Evolutionary conservation across 305 asterid species (phyloP), one percentile per base, ranked within the genome.

Genomic region (Fraxinus velutina): DNA sequence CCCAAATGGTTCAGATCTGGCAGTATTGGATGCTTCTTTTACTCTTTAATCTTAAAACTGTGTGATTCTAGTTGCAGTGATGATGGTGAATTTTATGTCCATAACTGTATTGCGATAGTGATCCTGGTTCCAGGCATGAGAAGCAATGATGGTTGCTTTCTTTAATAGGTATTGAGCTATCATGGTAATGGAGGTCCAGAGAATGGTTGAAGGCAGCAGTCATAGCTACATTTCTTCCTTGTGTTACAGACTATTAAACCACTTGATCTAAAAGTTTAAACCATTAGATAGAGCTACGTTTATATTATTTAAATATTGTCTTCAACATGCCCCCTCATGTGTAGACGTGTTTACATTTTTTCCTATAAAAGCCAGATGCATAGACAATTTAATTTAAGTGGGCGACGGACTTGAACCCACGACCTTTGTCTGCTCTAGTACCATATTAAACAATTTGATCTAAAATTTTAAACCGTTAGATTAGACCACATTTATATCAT

Each of bases 101-200:
- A n/a, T 17, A 34, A 77, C 47, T 82, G 50, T 64, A 27, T 27
- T 27, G 52, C 17, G 70, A 17, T 17, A 17, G 57, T 42, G 52
- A 81, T 44, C 30, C 60, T 39, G 77, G 72, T 81, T 32, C 80
- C 77, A 34, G 68, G 44, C 73, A 29, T 39, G 77, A 73, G 37
- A 60, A 64, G 80, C 77, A 73, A 75, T 21, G 39, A 17, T 8
- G 22, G 76, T 78, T 21, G 55, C 70, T 75, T 50, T 36, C 34
- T 21, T 73, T 19, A 60, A 50, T 15, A 21, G 78, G 60, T 42
- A 24, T 73, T 15, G 29, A 70, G 29, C 27, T 80, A 30, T 64
- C 75, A 83, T 36, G 70, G 30, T 34, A 79, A 33, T 33, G 76
- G 24, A 27, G 42, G 21, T 68, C 37, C 37, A 32, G 42, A 68